Base-by-base conservation (phyloP, 148 eudicot species). In the Rhododendron simsii region DNA sequence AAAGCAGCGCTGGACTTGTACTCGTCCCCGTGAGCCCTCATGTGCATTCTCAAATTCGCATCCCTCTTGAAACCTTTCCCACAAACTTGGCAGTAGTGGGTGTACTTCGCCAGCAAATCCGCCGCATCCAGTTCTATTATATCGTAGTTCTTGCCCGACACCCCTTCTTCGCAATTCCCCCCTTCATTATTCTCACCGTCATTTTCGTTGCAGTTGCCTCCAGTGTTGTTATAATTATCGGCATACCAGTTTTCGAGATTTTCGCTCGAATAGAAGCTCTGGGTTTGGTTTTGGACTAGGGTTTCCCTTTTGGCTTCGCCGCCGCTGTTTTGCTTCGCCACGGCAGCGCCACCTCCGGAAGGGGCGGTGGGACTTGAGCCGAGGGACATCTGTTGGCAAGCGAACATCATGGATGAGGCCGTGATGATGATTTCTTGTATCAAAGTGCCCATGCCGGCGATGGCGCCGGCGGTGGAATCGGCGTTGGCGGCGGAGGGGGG, bases 21-120 rank as follows among this genome's bases (percentile, higher is more conserved):
- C 91, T 93, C 96, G 30, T 96, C 98, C 3, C 98, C 98, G 81
- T 96, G 98, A 3, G 98, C 98, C 80, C 98, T 89, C 98, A 96
- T 96, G 87, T 96, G 98, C 98, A 96, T 96, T 81, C 98, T 90
- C 84, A 95, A 86, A 84, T 96, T 96, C 12, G 98, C 98, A 78
- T 96, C 98, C 15, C 98, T 84, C 85, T 96, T 96, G 67, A 96
- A 96, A 80, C 98, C 98, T 86, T 96, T 96, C 20, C 94, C 95
- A 33, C 98, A 96, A 13, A 96, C 91, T 83, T 91, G 92, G 74
- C 98, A 96, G 59, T 92, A 96, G 81, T 96, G 98, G 5, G 98
- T 93, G 91, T 95, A 94, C 84, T 94, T 93, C 5, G 98, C 98
- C 35, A 96, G 81, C 41, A 96, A 84, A 73, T 93, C 94, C 18